Percentiles rank a stretch among this genome's conserved stretches.
Conservation (phyloP, 106 monocot genomes). For the Dendrobium nobile region DNA sequence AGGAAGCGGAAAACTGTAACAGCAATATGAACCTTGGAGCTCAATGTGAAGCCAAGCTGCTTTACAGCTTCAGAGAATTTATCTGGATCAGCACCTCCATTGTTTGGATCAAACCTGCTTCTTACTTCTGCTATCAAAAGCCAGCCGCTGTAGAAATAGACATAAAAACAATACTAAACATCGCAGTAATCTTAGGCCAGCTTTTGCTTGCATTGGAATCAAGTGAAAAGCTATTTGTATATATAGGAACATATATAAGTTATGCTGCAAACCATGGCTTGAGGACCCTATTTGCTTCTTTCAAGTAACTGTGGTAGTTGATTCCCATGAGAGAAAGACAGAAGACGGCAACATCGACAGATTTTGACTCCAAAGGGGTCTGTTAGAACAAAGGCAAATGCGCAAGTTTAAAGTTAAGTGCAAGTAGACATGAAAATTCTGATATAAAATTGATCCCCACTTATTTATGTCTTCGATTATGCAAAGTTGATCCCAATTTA, state of each 20-base stretch:
- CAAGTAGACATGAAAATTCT: not conserved
- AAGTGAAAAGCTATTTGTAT: not conserved
- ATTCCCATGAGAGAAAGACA: slow-evolving; percentile 98
- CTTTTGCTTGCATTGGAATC: not conserved
- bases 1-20: too few relatives aligned
- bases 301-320: slow-evolving; percentile 70
- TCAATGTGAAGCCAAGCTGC: slow-evolving; percentile 48
- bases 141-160: slow-evolving; percentile 67
- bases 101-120: slow-evolving; percentile 92
- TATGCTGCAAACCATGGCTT: slow-evolving; percentile 51
- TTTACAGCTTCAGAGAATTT: slow-evolving; percentile 53
- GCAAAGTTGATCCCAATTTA: too few relatives aligned
- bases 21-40: slow-evolving; percentile 36
- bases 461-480: too few relatives aligned
- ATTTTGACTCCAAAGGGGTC: slow-evolving; percentile 79
- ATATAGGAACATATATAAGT: not conserved
- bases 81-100: slow-evolving; percentile 84
- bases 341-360: slow-evolving; percentile 88
- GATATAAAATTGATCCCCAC: too few relatives aligned
- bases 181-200: not conserved
- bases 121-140: slow-evolving; percentile 94
- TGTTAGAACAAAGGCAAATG: slow-evolving; percentile 11
- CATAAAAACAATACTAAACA: not conserved
- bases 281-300: slow-evolving; percentile 88
- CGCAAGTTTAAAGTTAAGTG: not conserved